Conservation (phyloP, 441 rosid species). For the Brassica hybrid region DNA sequence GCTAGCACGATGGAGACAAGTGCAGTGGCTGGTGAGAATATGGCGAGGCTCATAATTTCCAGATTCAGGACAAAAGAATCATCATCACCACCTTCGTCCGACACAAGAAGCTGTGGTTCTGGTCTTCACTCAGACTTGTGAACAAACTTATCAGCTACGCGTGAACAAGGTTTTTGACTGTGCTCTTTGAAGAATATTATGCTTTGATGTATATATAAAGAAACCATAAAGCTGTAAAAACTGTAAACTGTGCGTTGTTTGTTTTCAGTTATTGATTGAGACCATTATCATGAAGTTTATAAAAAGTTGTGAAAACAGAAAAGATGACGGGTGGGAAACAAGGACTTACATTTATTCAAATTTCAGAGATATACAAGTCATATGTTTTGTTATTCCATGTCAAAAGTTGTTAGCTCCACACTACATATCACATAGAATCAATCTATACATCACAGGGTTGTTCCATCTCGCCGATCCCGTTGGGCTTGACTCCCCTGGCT, state of each 20-base stretch:
- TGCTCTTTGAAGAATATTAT: no score
- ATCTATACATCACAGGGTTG: not conserved
- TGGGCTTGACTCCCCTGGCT: no score
- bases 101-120: conserved; percentile 41
- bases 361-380: no score
- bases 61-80: conserved; percentile 46
- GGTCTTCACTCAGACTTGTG: conserved; percentile 55
- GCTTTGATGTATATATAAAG: no score
- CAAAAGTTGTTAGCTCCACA: no score
- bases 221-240: not conserved
- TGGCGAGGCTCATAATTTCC: conserved; percentile 78
- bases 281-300: no score
- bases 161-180: not conserved
- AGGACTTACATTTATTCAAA: no score
- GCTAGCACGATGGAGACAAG: conserved; percentile 96
- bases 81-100: conserved; percentile 20
- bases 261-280: no score
- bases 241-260: no score
- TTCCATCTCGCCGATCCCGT: not conserved
- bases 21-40: conserved; percentile 89
- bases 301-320: no score
- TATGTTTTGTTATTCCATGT: no score
- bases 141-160: conserved; percentile 11
- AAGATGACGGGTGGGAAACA: no score
- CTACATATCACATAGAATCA: not conserved